Percentiles rank a stretch among this genome's conserved stretches.
These are phyloP conservation scores for Choanephora cucurbitarum DNA, from an alignment of 371 early-diverging fungal genomes.

Conservation along the genomic window DNA sequence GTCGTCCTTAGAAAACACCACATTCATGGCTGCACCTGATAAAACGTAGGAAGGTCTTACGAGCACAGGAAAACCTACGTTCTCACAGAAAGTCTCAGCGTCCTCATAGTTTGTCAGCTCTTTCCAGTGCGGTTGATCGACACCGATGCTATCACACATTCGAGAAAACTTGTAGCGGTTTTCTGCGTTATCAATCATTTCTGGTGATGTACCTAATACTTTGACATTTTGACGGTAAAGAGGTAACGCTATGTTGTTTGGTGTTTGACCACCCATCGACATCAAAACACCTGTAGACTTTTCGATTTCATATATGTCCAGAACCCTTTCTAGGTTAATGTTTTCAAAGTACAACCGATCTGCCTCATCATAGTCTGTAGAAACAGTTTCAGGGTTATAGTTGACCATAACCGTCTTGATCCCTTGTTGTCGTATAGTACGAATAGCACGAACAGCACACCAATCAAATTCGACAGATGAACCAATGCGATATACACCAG, in stretches of 20 bases:
- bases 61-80: constrained; percentile 90
- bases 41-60: constrained; percentile 96
- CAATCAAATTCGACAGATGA: constrained; percentile 97
- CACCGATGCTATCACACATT: constrained; percentile 90
- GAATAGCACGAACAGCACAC: constrained; percentile 93
- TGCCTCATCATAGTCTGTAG: constrained; percentile 96
- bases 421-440: constrained; percentile 80
- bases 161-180: constrained; percentile 95
- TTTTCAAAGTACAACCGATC: constrained; percentile 95
- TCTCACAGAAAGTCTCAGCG: constrained; percentile 80
- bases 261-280: constrained; percentile 95
- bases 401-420: constrained; percentile 95
- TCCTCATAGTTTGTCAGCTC: constrained; percentile 86
- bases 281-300: constrained; percentile 82
- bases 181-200: constrained; percentile 93
- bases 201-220: constrained; percentile 91
- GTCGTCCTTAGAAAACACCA: constrained; percentile 81
- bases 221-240: constrained; percentile 83
- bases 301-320: constrained; percentile 94
- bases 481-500: constrained; percentile 97
- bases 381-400: constrained; percentile 97
- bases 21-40: constrained; percentile 97
- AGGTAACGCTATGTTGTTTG: constrained; percentile 93
- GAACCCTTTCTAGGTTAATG: constrained; percentile 86
- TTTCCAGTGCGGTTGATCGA: constrained; percentile 95